Percentiles rank a stretch among this genome's conserved stretches.
These are phyloP conservation scores for Tulasnella sp. DNA, from an alignment of 768 basidiomycete genomes.

Conservation along the genomic window DNA sequence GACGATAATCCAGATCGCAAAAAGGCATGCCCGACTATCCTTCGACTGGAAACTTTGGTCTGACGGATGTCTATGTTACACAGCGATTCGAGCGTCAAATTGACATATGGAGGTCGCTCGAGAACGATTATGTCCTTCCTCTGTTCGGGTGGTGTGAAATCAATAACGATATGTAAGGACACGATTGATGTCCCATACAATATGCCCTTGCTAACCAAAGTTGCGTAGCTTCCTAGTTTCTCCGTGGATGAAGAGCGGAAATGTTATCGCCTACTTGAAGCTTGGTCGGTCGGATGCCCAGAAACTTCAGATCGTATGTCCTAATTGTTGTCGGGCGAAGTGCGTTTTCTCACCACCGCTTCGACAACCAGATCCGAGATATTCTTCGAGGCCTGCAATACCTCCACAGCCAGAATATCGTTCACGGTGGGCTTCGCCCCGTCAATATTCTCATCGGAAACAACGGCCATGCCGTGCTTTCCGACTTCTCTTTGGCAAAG, in stretches of 20 bases:
- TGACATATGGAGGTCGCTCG: not conserved
- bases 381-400: not conserved
- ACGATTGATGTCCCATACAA: not conserved
- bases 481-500: not conserved
- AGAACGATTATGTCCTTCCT: not conserved
- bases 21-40: not conserved
- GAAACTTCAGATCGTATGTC: not conserved
- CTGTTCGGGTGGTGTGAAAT: not conserved
- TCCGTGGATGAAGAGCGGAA: not conserved
- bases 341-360: not conserved
- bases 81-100: constrained; percentile 5
- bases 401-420: not conserved
- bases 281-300: not conserved
- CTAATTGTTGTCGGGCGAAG: not conserved
- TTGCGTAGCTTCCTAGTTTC: not conserved
- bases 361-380: not conserved
- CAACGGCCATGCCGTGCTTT: not conserved
- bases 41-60: not conserved
- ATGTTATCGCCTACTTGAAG: not conserved
- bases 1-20: not conserved
- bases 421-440: not conserved
- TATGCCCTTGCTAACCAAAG: not conserved
- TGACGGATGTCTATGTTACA: not conserved
- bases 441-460: not conserved
- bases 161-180: not conserved